Conservation (phyloP, 345 rosid genomes). For the Carallia pectinifolia region DNA sequence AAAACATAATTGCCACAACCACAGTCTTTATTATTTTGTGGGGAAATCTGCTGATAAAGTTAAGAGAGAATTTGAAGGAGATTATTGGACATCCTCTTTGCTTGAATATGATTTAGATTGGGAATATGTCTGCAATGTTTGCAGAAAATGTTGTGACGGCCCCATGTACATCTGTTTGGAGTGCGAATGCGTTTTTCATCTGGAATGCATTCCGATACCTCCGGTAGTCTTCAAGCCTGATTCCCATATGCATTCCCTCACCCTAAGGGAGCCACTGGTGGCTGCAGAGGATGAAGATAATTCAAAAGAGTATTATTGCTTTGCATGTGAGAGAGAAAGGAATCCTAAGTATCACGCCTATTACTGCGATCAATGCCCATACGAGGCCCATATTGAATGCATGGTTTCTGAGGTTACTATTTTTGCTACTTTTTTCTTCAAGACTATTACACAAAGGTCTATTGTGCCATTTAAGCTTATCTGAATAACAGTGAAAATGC, state of each 20-base stretch:
- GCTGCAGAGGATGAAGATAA: not conserved
- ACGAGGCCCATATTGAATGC: not conserved
- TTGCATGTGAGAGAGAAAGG: not conserved
- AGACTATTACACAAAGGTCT: not conserved
- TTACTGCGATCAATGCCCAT: not conserved
- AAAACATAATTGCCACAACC: constrained; percentile 13
- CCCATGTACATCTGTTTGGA: not conserved
- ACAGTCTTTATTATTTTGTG: constrained; percentile 13
- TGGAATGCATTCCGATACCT: not conserved
- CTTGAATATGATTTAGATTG: no score
- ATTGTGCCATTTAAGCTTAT: no score
- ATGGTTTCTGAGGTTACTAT: not conserved
- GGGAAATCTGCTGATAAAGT: not conserved
- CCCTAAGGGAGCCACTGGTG: not conserved
- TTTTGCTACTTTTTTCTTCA: no score
- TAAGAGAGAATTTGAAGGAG: no score
- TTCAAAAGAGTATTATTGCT: not conserved
- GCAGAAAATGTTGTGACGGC: not conserved
- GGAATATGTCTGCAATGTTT: not conserved
- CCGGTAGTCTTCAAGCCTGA: not conserved
- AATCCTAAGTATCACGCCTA: not conserved
- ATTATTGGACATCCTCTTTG: no score
- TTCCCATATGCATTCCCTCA: not conserved
- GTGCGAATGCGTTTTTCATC: not conserved
- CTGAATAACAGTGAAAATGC: no score